Conservation (phyloP, 805 yeast species). For the Candida easanensis region DNA sequence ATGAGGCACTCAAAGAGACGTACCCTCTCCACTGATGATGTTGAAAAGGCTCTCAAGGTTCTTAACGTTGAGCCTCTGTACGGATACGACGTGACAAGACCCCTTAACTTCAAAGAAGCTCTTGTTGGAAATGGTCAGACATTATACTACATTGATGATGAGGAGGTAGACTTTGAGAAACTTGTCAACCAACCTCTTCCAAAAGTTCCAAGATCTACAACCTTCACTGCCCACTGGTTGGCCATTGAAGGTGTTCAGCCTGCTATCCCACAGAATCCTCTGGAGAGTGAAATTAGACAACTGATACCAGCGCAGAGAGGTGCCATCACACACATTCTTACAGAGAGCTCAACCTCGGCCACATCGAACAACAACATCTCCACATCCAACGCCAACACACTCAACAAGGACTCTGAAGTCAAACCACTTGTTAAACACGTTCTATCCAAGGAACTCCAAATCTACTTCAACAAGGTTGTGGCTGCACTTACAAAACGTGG, state of each 20-base stretch:
- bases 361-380: conserved; percentile 27
- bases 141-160: conserved; percentile 87
- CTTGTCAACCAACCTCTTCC: conserved; percentile 93
- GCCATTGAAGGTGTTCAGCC: conserved; percentile 99
- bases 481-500: conserved; percentile 66
- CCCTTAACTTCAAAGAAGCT: conserved; percentile 81
- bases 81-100: conserved; percentile 72
- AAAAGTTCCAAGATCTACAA: conserved; percentile 86
- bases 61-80: conserved; percentile 93
- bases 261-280: conserved; percentile 93
- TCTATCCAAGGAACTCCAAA: conserved; percentile 86
- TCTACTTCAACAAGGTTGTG: conserved; percentile 88
- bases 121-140: conserved; percentile 90
- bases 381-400: conserved; percentile 10
- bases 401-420: conserved; percentile 50
- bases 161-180: conserved; percentile 90
- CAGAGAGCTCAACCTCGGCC: conserved; percentile 35
- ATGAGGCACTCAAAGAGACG: conserved; percentile 92
- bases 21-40: conserved; percentile 75
- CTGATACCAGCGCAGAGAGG: conserved; percentile 81
- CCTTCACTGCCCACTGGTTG: conserved; percentile 95
- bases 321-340: conserved; percentile 66
- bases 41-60: conserved; percentile 76
- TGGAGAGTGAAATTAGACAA: conserved; percentile 68
- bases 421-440: conserved; percentile 95